A percentile compares a stretch with the other conserved stretches of the same genome.
Conservation (phyloP, 352 stramenopile genomes). For the Pythium coloratum region DNA sequence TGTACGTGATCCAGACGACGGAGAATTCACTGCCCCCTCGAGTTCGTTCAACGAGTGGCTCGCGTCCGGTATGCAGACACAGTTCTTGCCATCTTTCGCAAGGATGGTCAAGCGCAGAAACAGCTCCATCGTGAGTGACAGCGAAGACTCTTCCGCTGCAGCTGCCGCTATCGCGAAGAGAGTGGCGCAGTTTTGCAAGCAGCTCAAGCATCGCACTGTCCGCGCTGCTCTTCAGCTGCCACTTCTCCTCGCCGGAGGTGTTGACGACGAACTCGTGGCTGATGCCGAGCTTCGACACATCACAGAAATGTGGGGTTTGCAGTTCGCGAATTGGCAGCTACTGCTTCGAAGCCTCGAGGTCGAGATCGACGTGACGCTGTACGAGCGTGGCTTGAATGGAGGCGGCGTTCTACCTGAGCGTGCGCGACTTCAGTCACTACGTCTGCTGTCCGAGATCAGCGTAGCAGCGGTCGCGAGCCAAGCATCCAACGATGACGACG, state of each 20-base stretch:
- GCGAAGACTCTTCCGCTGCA: slow-evolving; percentile 11
- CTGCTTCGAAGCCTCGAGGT: slow-evolving; percentile 58
- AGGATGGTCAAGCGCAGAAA: slow-evolving; percentile 9
- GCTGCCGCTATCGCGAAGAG: slow-evolving; percentile 37
- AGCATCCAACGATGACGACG: neutral
- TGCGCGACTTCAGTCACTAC: slow-evolving; percentile 58
- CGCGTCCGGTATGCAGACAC: neutral
- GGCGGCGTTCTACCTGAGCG: slow-evolving; percentile 32
- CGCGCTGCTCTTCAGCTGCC: slow-evolving; percentile 49
- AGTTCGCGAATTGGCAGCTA: slow-evolving; percentile 56
- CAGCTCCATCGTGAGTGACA: neutral
- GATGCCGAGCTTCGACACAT: slow-evolving; percentile 58
- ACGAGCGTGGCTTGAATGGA: slow-evolving; percentile 40
- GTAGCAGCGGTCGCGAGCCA: slow-evolving; percentile 30
- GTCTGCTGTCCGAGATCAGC: slow-evolving; percentile 46
- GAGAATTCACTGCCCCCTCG: neutral
- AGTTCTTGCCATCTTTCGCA: slow-evolving; percentile 12
- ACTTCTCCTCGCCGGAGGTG: slow-evolving; percentile 43
- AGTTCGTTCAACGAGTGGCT: slow-evolving; percentile 2
- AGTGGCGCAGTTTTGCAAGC: slow-evolving; percentile 55
- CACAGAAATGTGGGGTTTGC: slow-evolving; percentile 37
- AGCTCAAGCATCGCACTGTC: slow-evolving; percentile 50
- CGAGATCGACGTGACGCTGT: slow-evolving; percentile 51
- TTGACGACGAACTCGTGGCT: slow-evolving; percentile 45
- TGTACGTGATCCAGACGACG: slow-evolving; percentile 8